Percentiles rank a stretch among this genome's conserved stretches.
Evolutionary conservation across 148 eudicot genomes (phyloP).

Genomic region (Camellia japonica): DNA sequence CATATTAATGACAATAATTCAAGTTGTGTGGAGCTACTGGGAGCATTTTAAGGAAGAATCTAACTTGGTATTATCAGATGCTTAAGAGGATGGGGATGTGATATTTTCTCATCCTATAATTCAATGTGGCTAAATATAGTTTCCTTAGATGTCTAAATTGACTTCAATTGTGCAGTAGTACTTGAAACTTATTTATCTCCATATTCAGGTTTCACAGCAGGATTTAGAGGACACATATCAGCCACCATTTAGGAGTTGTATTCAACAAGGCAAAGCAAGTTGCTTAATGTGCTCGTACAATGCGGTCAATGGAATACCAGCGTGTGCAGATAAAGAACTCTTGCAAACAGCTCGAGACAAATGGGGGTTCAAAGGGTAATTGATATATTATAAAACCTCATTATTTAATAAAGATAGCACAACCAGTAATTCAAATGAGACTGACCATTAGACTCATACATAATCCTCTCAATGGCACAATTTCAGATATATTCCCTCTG

Average conservation of each 20-base stretch:
- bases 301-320: constrained; percentile 85
- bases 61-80: not conserved
- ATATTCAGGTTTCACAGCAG: constrained; percentile 67
- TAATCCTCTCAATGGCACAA: constrained; percentile 25
- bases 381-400: constrained; percentile 22
- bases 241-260: constrained; percentile 82
- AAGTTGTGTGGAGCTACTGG: not conserved
- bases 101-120: not conserved
- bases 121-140: not conserved
- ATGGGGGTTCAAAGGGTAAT: constrained; percentile 88
- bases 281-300: constrained; percentile 99
- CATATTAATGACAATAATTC: not conserved
- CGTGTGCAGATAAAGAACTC: constrained; percentile 68
- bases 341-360: constrained; percentile 69
- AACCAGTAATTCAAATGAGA: constrained; percentile 8
- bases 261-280: constrained; percentile 87
- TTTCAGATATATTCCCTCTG: constrained; percentile 82
- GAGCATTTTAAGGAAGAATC: constrained; percentile 1
- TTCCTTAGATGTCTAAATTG: not conserved
- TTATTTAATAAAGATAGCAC: not conserved
- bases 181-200: constrained; percentile 4
- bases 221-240: constrained; percentile 94
- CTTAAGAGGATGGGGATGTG: not conserved
- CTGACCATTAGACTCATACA: constrained; percentile 10
- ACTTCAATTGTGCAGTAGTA: not conserved